Base-by-base conservation (phyloP, 2,329 filamentous ascomycete species). In the Cercospora sp. region DNA sequence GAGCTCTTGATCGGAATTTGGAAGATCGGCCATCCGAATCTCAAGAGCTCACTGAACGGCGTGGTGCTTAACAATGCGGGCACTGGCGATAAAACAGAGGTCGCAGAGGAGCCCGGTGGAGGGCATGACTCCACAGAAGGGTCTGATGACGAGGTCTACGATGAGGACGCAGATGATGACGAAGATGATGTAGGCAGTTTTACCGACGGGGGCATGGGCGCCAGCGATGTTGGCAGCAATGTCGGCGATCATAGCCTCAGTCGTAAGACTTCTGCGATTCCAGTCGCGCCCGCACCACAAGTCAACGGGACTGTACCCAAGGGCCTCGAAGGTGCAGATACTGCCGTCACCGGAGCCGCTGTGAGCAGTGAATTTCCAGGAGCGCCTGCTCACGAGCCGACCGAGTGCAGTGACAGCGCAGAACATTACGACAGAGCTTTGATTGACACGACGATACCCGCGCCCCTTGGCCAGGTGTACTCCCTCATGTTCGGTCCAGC, bases 1-100 rank as follows among this genome's bases (percentile, higher is more conserved):
- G 96, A 99, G 77, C 83, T 99, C 57, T 94, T 99, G 77, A 91
- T 99, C 72, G 96, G 96, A 68, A 98, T 99, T 67, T 99, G 95
- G 95, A 97, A 97, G 79, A 90, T 97, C 31, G 95, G 92, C 16
- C 95, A 99, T 78, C 94, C 95, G 1, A 92, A 93, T 65, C 82
- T 99, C 31, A 92, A 93, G 79, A 97, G 93, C 77, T 96, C 93
- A 3, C 83, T 97, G 3, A 97, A 97, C 71, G 94, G 95, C 2
- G 92, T 96, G 10, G 87, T 88, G 12, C 84, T 97, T 3, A 91
- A 94, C 71, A 89, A 92, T 69, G 78, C 88, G 0, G 91, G 92
- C 5, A 89, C 86, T 3, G 93, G 93, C 23, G 94, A 97, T 79
- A 97, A 95, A 82, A 97, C 93, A 0, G 94, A 96, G 75, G 95